A percentile compares a stretch with the other conserved stretches of the same genome.
These are phyloP conservation scores for Ambrosia hybrid DNA, from an alignment of 140 eudicot genomes.

Conservation along the genomic window DNA sequence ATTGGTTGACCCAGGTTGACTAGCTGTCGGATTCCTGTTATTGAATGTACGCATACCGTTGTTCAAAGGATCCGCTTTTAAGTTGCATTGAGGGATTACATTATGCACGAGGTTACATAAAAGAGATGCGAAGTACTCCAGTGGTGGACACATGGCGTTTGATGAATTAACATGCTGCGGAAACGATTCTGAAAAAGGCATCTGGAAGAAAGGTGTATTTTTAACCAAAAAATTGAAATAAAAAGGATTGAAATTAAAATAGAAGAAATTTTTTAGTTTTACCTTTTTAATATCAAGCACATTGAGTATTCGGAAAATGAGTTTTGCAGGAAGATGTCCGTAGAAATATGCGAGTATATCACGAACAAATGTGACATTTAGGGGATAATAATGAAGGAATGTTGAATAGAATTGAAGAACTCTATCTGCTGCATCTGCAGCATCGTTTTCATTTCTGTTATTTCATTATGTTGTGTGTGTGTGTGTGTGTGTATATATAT, in stretches of 20 bases:
- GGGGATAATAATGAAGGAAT: conserved; percentile 77
- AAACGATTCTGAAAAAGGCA: conserved; percentile 89
- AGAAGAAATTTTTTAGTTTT: conserved; percentile 9
- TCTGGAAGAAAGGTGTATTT: conserved; percentile 42
- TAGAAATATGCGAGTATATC: conserved; percentile 92
- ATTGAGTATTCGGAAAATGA: conserved; percentile 71
- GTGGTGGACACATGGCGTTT: conserved; percentile 69
- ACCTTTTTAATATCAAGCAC: conserved; percentile 84
- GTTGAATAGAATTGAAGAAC: conserved; percentile 70
- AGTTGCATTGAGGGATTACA: conserved; percentile 73
- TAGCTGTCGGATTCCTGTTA: conserved; percentile 47
- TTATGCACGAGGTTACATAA: conserved; percentile 65
- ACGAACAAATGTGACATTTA: conserved; percentile 86
- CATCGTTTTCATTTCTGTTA: conserved; percentile 56
- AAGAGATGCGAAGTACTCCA: conserved; percentile 77
- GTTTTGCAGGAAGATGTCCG: conserved; percentile 86
- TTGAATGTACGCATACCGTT: conserved; percentile 28
- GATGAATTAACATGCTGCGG: conserved; percentile 73
- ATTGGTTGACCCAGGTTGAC: conserved; percentile 60
- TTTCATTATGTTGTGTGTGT: no score
- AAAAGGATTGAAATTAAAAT: conserved; percentile 1
- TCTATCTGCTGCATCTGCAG: conserved; percentile 83
- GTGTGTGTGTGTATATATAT: no score
- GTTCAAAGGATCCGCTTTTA: conserved; percentile 53
- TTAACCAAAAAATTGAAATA: conserved; percentile 4